Evolutionary conservation across 139 green algal species (phyloP), one percentile per base, ranked within the genome.

Genomic region (Diplosphaera chodatii): DNA sequence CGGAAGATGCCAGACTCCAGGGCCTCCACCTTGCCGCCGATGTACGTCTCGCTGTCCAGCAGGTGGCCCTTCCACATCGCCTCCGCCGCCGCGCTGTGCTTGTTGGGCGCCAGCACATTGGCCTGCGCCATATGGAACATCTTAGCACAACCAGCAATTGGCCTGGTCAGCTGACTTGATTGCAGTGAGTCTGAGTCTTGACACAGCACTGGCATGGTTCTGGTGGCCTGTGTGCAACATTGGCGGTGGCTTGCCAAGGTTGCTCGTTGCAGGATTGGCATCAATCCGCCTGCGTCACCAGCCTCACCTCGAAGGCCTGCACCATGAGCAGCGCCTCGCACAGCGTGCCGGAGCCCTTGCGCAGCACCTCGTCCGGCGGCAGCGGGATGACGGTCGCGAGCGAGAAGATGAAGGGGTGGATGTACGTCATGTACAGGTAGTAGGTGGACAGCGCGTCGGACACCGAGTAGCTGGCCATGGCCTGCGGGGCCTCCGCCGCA

Each of bases 341-440:
- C 55, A 99, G 86, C 20, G 95, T 99, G 69, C 94, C 95, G 1
- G 80, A 91, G 29, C 94, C 91, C 81, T 98, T 98, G 67, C 94
- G 86, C 66, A 98, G 87, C 65, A 98, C 93, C 77, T 99, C 94
- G 70, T 99, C 94, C 0, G 94, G 94, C 1, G 93, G 87, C 88
- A 99, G 89, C 25, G 94, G 94, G 83, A 99, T 99, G 85, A 99
- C 94, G 77, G 94, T 99, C 69, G 90, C 85, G 59, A 99, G 89
- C 0, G 92, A 96, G 86, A 98, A 97, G 80, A 98, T 98, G 89
- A 99, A 99, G 31, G 93, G 94, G 84, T 99, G 92, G 72, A 99
- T 95, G 89, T 98, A 99, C 55, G 85, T 98, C 91, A 96, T 97
- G 88, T 99, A 99, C 66, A 99, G 89, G 83, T 98, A 98, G 80